A percentile compares a stretch with the other conserved stretches of the same genome.
Conservation (phyloP, 179 eudicot species). For the Beta macrorhiza region DNA sequence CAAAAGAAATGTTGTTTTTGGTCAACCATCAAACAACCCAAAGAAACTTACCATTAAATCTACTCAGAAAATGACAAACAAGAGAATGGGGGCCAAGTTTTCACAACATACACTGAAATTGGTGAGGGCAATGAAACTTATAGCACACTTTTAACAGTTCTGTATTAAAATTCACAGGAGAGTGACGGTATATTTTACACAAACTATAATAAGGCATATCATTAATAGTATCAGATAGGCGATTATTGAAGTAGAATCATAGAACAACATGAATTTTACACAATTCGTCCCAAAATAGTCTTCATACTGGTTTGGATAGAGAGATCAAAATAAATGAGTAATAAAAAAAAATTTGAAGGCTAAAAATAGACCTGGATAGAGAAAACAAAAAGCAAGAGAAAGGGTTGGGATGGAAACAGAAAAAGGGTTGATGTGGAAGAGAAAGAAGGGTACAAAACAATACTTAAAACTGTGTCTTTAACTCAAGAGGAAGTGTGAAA, state of each 20-base stretch:
- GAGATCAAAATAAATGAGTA: background rate
- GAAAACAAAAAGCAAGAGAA: background rate
- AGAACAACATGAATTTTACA: background rate
- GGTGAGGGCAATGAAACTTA: background rate
- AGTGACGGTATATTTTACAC: background rate
- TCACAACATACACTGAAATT: background rate
- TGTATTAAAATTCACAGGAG: background rate
- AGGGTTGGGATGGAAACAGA: background rate
- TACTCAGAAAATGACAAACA: background rate
- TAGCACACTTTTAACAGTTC: background rate
- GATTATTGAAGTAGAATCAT: background rate
- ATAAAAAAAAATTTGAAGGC: background rate
- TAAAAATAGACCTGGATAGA: background rate
- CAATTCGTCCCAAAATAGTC: background rate
- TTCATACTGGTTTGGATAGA: background rate
- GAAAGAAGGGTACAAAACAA: background rate
- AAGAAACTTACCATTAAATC: background rate
- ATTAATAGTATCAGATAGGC: background rate
- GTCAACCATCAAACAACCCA: background rate
- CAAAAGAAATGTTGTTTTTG: conserved; percentile 2
- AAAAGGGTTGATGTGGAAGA: background rate
- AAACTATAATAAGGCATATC: background rate
- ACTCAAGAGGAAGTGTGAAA: background rate
- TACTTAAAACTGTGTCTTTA: background rate
- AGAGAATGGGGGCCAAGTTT: background rate